These are phyloP conservation scores for Globomyces pollinis-pini DNA, from an alignment of 192 early-diverging fungal genomes.

Conservation along the genomic window DNA sequence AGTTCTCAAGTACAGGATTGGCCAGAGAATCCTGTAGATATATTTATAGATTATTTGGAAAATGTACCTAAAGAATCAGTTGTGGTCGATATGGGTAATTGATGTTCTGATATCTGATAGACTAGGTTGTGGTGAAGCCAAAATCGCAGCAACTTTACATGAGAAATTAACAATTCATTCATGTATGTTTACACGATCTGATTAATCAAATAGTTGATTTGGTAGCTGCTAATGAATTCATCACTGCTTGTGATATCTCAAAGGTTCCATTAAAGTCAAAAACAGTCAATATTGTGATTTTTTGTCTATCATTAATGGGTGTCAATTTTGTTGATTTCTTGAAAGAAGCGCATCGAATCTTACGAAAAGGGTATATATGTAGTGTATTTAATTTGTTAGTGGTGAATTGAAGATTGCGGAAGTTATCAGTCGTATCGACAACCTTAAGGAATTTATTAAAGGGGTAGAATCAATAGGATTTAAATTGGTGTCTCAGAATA, in stretches of 20 bases:
- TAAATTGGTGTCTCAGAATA: conserved; percentile 59
- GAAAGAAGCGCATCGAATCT: conserved; percentile 76
- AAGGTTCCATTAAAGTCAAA: conserved; percentile 59
- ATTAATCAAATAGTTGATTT: too few relatives aligned
- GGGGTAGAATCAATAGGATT: conserved; percentile 72
- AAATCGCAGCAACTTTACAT: conserved; percentile 63
- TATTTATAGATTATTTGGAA: conserved; percentile 61
- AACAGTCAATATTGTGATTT: conserved; percentile 75
- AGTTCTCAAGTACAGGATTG: conserved; percentile 81
- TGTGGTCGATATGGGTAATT: conserved; percentile 89
- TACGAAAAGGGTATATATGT: conserved; percentile 67
- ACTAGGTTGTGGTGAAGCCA: conserved; percentile 96
- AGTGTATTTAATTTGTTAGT: conserved; percentile 76
- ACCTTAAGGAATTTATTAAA: conserved; percentile 67
- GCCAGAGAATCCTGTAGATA: conserved; percentile 90
- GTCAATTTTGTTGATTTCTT: conserved; percentile 90
- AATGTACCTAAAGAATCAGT: conserved; percentile 42
- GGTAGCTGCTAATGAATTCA: conserved; percentile 64
- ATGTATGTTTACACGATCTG: too few relatives aligned
- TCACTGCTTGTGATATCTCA: conserved; percentile 90
- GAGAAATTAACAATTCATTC: conserved; percentile 50
- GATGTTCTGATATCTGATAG: too few relatives aligned
- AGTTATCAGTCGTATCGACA: conserved; percentile 81
- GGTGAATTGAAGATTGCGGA: conserved; percentile 92
- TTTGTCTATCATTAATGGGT: conserved; percentile 95